Evolutionary conservation across 306 rosid genomes (phyloP), one percentile per base, ranked within the genome.

Genomic region (Trifolium subterraneum): DNA sequence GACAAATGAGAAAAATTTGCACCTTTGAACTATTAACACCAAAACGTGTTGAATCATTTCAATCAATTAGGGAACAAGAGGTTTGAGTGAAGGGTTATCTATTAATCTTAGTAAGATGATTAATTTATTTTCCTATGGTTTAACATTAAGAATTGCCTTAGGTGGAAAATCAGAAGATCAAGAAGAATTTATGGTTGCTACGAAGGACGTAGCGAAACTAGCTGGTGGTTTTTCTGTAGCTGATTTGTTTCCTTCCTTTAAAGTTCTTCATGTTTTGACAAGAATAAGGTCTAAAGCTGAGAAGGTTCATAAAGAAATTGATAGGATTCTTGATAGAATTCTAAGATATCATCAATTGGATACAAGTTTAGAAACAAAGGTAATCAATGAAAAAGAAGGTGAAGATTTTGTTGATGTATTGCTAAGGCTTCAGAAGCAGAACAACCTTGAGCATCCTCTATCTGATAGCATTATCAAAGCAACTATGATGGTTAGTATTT

Each of bases 331-430:
- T 15, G 84, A 63, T 13, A 75, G 35, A 27, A 70, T 81, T 75
- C 65, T 81, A 3, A 64, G 74, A 42, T 60, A 64, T 55, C 84
- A 70, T 55, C 77, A 80, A 20, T 45, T 10, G 60, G 80, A 75
- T 3, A 13, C n/a, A 20, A 66, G 7, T 62, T 62, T 22, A 2
- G 31, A 14, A n/a, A n/a, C n/a, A n/a, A n/a, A n/a, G n/a, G n/a
- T n/a, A n/a, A n/a, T n/a, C n/a, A n/a, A n/a, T n/a, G n/a, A n/a
- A 45, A 67, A 64, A 61, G 68, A 8, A 20, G 77, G 67, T 20
- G 80, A 80, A 35, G 84, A 81, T 23, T 22, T 81, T 2, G 84
- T 81, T 75, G 81, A 75, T 75, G 84, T 81, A 58, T 45, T 81
- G 5, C 13, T 81, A 45, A 70, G 35, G 68, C 79, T 76, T 58